These are phyloP conservation scores for Malassezia vespertilionis DNA, from an alignment of 1,284 basidiomycete genomes.

Conservation along the genomic window DNA sequence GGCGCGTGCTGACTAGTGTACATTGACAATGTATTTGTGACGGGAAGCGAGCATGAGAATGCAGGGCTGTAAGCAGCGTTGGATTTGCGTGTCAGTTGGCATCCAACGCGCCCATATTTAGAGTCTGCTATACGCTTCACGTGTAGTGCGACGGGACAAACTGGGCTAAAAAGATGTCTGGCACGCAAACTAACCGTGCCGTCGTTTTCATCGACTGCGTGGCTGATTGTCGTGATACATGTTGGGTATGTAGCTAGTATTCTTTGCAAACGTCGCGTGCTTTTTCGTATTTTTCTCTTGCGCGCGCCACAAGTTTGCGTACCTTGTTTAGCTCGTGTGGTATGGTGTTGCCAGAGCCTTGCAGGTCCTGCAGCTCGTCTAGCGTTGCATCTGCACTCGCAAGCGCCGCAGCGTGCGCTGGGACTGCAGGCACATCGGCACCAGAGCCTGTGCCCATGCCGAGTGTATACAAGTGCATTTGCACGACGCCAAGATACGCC, in stretches of 20 bases:
- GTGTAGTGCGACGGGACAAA: slow-evolving; percentile 16
- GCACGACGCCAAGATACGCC: slow-evolving; percentile 10
- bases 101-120: slow-evolving; percentile 10
- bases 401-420: neutral
- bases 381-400: neutral
- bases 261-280: no score
- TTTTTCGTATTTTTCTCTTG: no score
- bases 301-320: no score
- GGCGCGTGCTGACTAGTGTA: no score
- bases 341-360: no score
- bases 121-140: slow-evolving; percentile 13
- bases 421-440: neutral
- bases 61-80: no score
- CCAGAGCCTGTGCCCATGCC: no score
- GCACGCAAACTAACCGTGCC: slow-evolving; percentile 17
- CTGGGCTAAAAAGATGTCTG: slow-evolving; percentile 11
- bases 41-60: no score
- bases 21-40: no score
- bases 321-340: no score
- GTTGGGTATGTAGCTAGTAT: neutral
- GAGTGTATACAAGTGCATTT: neutral
- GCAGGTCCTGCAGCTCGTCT: neutral
- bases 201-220: slow-evolving; percentile 7
- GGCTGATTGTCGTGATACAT: slow-evolving; percentile 20
- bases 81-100: no score